These are phyloP conservation scores for Cucurbita ficifolia DNA, from an alignment of 306 rosid genomes.

Conservation along the genomic window DNA sequence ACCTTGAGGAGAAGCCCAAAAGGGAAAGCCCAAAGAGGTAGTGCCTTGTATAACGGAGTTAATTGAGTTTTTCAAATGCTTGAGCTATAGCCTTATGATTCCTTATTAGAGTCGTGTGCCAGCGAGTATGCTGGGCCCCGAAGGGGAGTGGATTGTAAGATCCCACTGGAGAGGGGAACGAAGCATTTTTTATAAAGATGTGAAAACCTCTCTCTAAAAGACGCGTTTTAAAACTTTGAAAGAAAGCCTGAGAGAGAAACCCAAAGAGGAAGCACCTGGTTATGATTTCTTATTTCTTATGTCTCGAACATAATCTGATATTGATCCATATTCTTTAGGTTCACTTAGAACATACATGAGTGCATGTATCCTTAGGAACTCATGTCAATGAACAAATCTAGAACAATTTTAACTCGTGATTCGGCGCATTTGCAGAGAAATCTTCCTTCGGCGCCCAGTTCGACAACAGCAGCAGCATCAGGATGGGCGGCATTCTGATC, in stretches of 20 bases:
- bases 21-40: too few species aligned
- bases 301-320: not conserved
- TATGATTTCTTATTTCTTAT: not conserved
- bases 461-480: constrained; percentile 45
- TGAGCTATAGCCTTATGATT: not conserved
- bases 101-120: not conserved
- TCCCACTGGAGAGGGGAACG: too few species aligned
- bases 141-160: too few species aligned
- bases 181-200: too few species aligned
- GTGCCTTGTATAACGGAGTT: too few species aligned
- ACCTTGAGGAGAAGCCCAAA: too few species aligned
- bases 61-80: not conserved
- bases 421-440: constrained; percentile 40
- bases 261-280: too few species aligned
- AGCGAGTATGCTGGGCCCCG: too few species aligned
- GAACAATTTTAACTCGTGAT: not conserved
- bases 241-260: too few species aligned
- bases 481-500: constrained; percentile 99
- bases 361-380: not conserved
- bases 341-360: not conserved
- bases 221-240: too few species aligned
- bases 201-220: too few species aligned
- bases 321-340: not conserved
- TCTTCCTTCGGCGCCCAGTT: constrained; percentile 60
- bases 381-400: not conserved